These are phyloP conservation scores for Mycena crocata DNA, from an alignment of 768 basidiomycete species.

Conservation along the genomic window DNA sequence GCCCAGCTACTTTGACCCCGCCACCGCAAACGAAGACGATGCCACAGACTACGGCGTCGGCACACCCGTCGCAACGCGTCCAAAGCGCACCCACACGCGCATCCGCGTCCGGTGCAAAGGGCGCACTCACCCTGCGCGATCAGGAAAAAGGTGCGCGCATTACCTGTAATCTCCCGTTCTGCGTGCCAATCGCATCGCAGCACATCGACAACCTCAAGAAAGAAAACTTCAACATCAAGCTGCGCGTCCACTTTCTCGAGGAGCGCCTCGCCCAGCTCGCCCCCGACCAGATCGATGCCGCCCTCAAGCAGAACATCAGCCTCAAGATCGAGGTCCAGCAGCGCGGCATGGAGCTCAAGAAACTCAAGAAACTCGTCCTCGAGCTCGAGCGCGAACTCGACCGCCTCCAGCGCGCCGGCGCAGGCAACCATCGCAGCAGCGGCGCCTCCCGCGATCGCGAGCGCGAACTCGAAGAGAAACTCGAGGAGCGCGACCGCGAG, in stretches of 20 bases:
- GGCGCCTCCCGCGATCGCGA: conserved; percentile 67
- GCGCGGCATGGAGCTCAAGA: conserved; percentile 91
- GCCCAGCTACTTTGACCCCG: conserved; percentile 25
- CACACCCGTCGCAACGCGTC: conserved; percentile 59
- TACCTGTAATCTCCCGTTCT: not conserved
- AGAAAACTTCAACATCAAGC: conserved; percentile 96
- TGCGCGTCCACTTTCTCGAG: conserved; percentile 95
- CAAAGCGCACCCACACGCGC: conserved; percentile 56
- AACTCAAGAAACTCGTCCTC: conserved; percentile 87
- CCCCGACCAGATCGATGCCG: conserved; percentile 92
- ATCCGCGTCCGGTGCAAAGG: conserved; percentile 54
- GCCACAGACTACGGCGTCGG: conserved; percentile 51
- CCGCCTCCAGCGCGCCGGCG: conserved; percentile 66
- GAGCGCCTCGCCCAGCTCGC: conserved; percentile 91
- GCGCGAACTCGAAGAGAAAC: conserved; percentile 79
- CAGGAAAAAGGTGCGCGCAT: conserved; percentile 86
- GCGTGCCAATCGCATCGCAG: conserved; percentile 51
- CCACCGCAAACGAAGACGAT: conserved; percentile 19
- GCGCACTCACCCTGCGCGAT: conserved; percentile 86
- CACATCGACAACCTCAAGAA: conserved; percentile 96
- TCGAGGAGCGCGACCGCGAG: conserved; percentile 80
- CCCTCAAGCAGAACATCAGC: conserved; percentile 91
- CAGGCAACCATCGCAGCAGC: conserved; percentile 48
- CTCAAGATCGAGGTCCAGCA: conserved; percentile 94
- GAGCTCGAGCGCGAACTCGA: conserved; percentile 88